phyloP scores from a whole-genome alignment of 768 basidiomycete genomes.

The Agaricus blazei region DNA sequence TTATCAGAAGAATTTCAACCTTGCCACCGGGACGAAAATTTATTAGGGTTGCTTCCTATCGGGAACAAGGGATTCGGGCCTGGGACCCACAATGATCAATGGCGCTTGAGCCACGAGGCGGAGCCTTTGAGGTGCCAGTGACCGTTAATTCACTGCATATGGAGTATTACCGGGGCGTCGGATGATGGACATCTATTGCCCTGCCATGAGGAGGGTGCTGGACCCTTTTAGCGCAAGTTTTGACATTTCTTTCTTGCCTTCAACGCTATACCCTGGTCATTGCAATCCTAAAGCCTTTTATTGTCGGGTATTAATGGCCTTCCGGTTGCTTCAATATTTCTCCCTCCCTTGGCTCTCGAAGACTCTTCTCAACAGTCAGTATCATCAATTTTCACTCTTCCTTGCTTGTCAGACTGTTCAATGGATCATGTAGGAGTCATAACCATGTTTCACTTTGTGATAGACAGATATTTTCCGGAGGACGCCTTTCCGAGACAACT shows the following conservation, averaged over 20 bases:
- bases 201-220: background rate
- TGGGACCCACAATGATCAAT: conserved; percentile 5
- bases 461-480: background rate
- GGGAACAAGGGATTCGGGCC: background rate
- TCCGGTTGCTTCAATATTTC: too few relatives aligned
- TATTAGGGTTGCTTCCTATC: background rate
- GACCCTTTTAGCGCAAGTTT: background rate
- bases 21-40: background rate
- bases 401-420: too few relatives aligned
- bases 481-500: background rate
- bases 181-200: background rate
- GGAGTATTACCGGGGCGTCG: background rate
- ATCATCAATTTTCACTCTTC: too few relatives aligned
- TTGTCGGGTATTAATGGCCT: too few relatives aligned
- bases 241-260: background rate
- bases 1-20: too few relatives aligned
- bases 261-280: background rate
- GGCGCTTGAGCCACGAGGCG: background rate
- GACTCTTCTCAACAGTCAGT: too few relatives aligned
- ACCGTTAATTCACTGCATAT: background rate
- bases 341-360: too few relatives aligned
- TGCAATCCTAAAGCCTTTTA: too few relatives aligned
- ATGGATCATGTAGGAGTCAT: background rate
- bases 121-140: background rate
- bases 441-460: background rate